Base-by-base conservation (phyloP, 2,329 filamentous ascomycete species). In the Pseudogymnoascus sp. region DNA sequence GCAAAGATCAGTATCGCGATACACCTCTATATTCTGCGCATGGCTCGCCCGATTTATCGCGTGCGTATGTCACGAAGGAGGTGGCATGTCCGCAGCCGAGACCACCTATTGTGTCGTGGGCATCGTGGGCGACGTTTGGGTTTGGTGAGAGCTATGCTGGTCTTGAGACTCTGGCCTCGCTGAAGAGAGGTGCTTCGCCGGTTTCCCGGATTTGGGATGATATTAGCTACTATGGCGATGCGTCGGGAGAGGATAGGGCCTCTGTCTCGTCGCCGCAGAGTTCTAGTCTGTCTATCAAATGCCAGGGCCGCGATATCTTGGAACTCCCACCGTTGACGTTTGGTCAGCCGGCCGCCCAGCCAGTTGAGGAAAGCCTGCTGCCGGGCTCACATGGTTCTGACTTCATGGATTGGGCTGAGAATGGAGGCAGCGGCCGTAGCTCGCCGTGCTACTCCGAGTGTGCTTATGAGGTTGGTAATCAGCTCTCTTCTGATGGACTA, bases 371-470 rank as follows among this genome's bases (percentile, higher is more conserved):
- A 33, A 21, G 21, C 26, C 28, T 66, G 13, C 35, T 62, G 9
- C 47, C 66, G 23, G 62, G 40, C 8, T 66, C 65, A 50, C 53
- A 65, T 1, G 3, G 64, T 26, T 50, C 67, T 21, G 53, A 31
- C 36, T 63, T 65, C 47, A 65, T 68, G 7, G 66, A 70, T 50
- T 68, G 66, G 36, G 71, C 68, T 70, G 63, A 70, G 6, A 68
- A 66, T 60, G 67, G 70, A 40, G 64, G 65, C 5, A 68, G 63
- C 10, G 68, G 65, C 40, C 62, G 57, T 19, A 65, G 63, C 19
- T 19, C 17, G 9, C 8, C 9, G 23, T 31, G 68, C 19, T 40
- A 68, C 5, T 26, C 64, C 42, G 68, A 69, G 17, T 68, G 68
- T 23, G 63, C 68, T 42, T 40, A 64, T 21, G 64, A 69, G 35